Base-by-base conservation (phyloP, 768 basidiomycete species). In the Calvatia gigantea region DNA sequence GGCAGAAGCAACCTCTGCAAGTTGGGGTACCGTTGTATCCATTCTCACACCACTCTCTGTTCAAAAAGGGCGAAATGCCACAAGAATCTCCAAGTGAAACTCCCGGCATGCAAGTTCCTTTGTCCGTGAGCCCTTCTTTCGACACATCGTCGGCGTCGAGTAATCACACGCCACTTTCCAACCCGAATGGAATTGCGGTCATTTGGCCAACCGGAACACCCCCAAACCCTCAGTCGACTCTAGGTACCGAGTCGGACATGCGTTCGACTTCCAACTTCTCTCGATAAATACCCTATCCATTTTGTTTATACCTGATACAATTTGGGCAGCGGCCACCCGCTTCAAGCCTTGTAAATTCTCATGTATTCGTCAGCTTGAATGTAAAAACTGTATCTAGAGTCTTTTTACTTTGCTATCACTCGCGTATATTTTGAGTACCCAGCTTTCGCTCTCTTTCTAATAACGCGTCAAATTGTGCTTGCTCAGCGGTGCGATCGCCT, bases 1-100 rank as follows among this genome's bases (percentile, higher is more conserved):
- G 79, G 11, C 89, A 92, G 68, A 85, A 87, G 64, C 82, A 84
- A 60, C 90, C 91, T 15, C 76, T 92, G 31, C 84, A 89, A 66
- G 86, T 91, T 54, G 87, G 87, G 29, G 79, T 92, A 15, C 90
- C 90, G 9, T 75, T 91, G 39, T 91, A 87, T 73, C 87, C 87
- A 3, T 91, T 91, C 67, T 91, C 89, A n/a, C 83, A 84, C 61
- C 71, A 78, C 48, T 77, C 82, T 12, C 65, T 86, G 38, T 89
- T 85, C 70, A 68, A 81, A 57, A 82, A 78, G 56, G 73, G 78
- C 43, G 74, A 75, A 59, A 58, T 64, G 12, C 3, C 15, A 21
- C 41, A 51, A 25, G 35, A 55, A 51, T 44, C 53, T 45, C 23
- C 49, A 11, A 35, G 37, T 27, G 58, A 58, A 12, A 29, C 32